Percentiles rank a stretch among this genome's conserved stretches.
Evolutionary conservation across 257 asterid species (phyloP).

Genomic region (Galeopsis tetrahit): DNA sequence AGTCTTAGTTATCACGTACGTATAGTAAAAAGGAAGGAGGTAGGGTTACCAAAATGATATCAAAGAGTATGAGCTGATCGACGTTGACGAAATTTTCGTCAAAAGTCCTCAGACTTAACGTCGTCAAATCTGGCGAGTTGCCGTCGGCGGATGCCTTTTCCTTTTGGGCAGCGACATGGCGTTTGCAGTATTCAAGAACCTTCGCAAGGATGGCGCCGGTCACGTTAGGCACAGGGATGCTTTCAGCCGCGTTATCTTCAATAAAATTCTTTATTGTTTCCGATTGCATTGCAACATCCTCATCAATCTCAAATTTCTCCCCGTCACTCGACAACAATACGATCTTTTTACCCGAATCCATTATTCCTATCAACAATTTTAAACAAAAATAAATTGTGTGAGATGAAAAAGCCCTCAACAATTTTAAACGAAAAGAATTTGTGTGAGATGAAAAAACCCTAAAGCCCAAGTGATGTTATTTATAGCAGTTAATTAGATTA

Average conservation of each 20-base stretch:
- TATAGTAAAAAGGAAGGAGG: too few species aligned
- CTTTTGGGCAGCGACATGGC: neutral
- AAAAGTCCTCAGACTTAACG: too few species aligned
- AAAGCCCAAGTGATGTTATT: too few species aligned
- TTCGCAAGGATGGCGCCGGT: neutral
- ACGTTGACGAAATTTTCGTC: constrained; percentile 42
- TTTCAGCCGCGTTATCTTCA: neutral
- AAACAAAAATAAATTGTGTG: too few species aligned
- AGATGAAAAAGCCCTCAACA: too few species aligned
- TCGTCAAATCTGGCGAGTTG: too few species aligned
- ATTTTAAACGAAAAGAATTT: too few species aligned
- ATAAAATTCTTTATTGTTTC: neutral
- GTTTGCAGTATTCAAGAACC: neutral
- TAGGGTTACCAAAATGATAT: constrained; percentile 46
- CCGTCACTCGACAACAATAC: neutral
- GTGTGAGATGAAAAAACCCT: too few species aligned
- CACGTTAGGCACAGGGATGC: neutral
- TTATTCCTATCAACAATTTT: too few species aligned
- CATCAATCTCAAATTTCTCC: neutral
- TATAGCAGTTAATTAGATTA: too few species aligned
- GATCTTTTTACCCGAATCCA: too few species aligned
- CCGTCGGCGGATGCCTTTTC: constrained; percentile 7
- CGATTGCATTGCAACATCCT: neutral
- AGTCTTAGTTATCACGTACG: too few species aligned
- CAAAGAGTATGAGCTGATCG: constrained; percentile 53